A percentile compares a stretch with the other conserved stretches of the same genome.
These are phyloP conservation scores for Sicyos baderoa DNA, from an alignment of 306 rosid species.

Conservation along the genomic window DNA sequence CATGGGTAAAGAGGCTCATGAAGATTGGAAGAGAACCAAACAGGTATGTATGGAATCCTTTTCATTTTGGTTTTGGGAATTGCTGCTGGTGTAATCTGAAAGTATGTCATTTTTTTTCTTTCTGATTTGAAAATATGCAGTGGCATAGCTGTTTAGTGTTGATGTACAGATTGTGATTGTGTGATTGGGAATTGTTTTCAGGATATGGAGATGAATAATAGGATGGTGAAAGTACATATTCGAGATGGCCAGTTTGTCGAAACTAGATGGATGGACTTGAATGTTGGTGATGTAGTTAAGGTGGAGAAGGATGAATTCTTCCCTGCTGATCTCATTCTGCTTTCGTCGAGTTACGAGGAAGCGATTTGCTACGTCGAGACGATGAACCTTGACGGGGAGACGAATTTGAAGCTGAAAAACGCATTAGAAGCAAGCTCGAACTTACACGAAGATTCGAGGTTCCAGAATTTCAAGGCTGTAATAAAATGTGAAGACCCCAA, in stretches of 20 bases:
- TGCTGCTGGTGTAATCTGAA: conserved; percentile 4
- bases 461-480: conserved; percentile 53
- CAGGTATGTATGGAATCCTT: conserved; percentile 49
- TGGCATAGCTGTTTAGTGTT: background rate
- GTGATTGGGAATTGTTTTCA: conserved; percentile 23
- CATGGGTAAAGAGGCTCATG: conserved; percentile 81
- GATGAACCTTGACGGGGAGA: conserved; percentile 88
- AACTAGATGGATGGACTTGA: conserved; percentile 83
- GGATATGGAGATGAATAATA: conserved; percentile 92
- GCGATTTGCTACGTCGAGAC: conserved; percentile 96
- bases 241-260: conserved; percentile 48
- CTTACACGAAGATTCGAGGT: conserved; percentile 55
- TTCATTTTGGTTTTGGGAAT: background rate
- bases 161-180: background rate
- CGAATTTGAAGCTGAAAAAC: conserved; percentile 85
- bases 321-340: conserved; percentile 93
- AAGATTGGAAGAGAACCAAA: conserved; percentile 69
- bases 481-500: conserved; percentile 93
- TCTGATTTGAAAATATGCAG: background rate
- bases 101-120: background rate
- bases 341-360: conserved; percentile 79
- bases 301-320: conserved; percentile 86
- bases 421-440: conserved; percentile 62
- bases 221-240: conserved; percentile 60
- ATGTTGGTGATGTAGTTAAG: conserved; percentile 79